Evolutionary conservation across 2,329 filamentous ascomycete genomes (phyloP), one percentile per base, ranked within the genome.

Genomic region (Trichoderma afroharzianum): DNA sequence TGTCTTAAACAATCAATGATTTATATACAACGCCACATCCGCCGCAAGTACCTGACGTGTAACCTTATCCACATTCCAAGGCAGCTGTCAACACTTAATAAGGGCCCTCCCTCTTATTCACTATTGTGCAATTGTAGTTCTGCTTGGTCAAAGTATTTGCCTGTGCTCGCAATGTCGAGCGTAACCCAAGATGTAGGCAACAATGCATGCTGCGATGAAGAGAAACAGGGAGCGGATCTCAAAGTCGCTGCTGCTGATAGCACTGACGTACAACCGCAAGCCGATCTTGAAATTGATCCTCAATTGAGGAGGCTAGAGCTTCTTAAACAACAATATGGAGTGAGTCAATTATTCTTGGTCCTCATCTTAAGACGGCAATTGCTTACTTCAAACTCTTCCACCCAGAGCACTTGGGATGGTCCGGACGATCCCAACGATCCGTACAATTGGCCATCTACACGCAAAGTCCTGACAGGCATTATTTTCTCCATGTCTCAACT

Each of bases 381-480:
- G n/a, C 43, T 50, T 21, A 50, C 43, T 50, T 47, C 43, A 21
- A 21, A 21, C 18, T n/a, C 7, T 9, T n/a, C 7, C 7, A 11
- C 7, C 8, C 8, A 57, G 53, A 57, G 53, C 53, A 57, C 53
- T 28, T 63, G 59, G 59, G 59, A 43, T 8, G 7, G 59, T 5
- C 33, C 59, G 6, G 36, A 47, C 15, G 59, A 63, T 33, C 59
- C 33, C 4, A 18, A 63, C 21, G 36, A 63, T 9, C 59, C 59
- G 2, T 63, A 63, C 59, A 63, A 63, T 11, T 93, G 91, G 91
- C 80, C 86, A 3, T 30, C 61, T 8, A 14, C 11, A 7, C 73
- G 72, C 24, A 77, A 76, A 64, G 66, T 75, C 33, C 50, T 71
- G 3, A 78, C 78, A 47, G 78, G 74, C 6, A 43, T 82, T 24